phyloP scores from a whole-genome alignment of 345 rosid species.

The Crucihimalaya himalaica region DNA sequence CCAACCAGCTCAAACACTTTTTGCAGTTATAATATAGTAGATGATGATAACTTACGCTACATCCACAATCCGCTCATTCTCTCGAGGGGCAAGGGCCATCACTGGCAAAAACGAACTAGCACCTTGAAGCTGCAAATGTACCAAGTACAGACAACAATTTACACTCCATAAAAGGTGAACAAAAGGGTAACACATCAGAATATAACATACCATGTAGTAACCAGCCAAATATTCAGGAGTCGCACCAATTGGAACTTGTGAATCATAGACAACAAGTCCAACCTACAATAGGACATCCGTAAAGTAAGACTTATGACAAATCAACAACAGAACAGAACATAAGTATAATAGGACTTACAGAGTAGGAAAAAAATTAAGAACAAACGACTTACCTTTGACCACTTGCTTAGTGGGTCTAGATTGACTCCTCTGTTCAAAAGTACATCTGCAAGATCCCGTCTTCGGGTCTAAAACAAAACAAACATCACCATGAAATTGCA shows the following conservation, averaged over 20 bases:
- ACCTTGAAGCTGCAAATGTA: constrained; percentile 72
- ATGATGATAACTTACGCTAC: constrained; percentile 77
- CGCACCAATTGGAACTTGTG: constrained; percentile 95
- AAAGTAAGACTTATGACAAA: neutral
- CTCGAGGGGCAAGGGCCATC: constrained; percentile 99
- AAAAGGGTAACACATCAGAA: constrained; percentile 5
- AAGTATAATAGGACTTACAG: neutral
- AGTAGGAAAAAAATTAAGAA: neutral
- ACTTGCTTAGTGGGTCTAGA: constrained; percentile 89
- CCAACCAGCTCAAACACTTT: neutral
- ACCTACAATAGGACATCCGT: constrained; percentile 51
- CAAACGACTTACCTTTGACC: constrained; percentile 76
- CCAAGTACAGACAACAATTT: constrained; percentile 11
- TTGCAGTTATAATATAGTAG: neutral
- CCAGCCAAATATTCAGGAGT: constrained; percentile 99
- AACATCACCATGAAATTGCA: constrained; percentile 17
- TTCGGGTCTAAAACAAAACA: constrained; percentile 60
- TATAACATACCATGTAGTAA: constrained; percentile 68
- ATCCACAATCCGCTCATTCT: constrained; percentile 84
- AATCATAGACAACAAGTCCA: constrained; percentile 87
- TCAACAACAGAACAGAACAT: neutral
- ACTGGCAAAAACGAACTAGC: constrained; percentile 97
- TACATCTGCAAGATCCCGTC: constrained; percentile 93
- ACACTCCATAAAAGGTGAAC: constrained; percentile 4
- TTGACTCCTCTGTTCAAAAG: constrained; percentile 95